These are phyloP conservation scores for Nannochloropsis salina DNA, from an alignment of 108 stramenopile species.

Conservation along the genomic window DNA sequence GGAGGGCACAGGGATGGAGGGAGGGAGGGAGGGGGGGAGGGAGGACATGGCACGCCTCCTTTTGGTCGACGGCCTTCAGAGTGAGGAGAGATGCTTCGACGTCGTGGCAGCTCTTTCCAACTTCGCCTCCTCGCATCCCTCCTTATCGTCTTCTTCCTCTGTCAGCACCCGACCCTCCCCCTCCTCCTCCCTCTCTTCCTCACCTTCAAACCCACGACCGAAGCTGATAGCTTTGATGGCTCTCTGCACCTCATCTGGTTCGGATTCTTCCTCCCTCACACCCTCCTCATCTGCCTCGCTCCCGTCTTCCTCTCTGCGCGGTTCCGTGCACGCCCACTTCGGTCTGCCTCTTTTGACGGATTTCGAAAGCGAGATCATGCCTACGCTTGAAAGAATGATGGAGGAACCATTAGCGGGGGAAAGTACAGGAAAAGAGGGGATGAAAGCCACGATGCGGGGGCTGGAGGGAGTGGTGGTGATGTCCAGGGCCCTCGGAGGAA, in stretches of 20 bases:
- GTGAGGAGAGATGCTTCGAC: neutral
- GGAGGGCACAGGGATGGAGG: neutral
- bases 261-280: neutral
- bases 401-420: neutral
- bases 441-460: neutral
- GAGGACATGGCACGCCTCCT: neutral
- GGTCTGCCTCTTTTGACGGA: neutral
- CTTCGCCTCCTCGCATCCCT: neutral
- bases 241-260: neutral
- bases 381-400: neutral
- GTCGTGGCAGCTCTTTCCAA: neutral
- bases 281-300: neutral
- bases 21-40: conserved; percentile 12
- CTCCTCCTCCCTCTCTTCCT: neutral
- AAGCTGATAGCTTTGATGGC: neutral
- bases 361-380: neutral
- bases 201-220: neutral
- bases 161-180: neutral
- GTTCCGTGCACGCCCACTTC: neutral
- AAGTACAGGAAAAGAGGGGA: neutral
- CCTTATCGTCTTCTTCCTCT: neutral
- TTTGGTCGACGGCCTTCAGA: neutral
- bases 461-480: neutral
- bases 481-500: neutral
- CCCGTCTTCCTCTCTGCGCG: neutral